Evolutionary conservation across 352 stramenopile genomes (phyloP).

Genomic region (Pythium dissotocum): DNA sequence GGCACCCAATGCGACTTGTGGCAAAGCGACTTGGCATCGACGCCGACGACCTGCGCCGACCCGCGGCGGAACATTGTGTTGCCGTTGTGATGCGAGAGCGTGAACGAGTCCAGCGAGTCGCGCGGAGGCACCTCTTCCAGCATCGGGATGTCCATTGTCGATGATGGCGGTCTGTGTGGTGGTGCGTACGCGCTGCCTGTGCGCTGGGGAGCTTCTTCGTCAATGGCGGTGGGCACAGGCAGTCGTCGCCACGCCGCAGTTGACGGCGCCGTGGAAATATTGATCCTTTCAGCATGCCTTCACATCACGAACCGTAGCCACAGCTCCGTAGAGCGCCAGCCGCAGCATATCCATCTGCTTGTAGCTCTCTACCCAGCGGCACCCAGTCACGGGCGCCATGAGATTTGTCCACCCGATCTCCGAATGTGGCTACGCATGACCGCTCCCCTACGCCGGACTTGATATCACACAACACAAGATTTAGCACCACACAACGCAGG

Average conservation of each 20-base stretch:
- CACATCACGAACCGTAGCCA: background rate
- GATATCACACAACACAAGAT: background rate
- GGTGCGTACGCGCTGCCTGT: background rate
- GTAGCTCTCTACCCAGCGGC: background rate
- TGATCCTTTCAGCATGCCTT: background rate
- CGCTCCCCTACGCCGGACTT: slow-evolving; percentile 16
- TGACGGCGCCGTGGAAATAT: background rate
- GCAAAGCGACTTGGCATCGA: slow-evolving; percentile 68
- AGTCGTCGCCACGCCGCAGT: background rate
- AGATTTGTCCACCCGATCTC: background rate
- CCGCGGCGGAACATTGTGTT: slow-evolving; percentile 51
- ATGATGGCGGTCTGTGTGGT: background rate
- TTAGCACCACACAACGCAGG: background rate
- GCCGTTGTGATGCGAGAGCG: slow-evolving; percentile 19
- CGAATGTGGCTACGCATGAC: background rate
- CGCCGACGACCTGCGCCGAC: slow-evolving; percentile 64
- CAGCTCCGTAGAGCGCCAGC: background rate
- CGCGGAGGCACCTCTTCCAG: slow-evolving; percentile 2
- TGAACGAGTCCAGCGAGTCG: slow-evolving; percentile 8
- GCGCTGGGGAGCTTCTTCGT: background rate
- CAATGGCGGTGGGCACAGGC: background rate
- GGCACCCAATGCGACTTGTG: slow-evolving; percentile 75
- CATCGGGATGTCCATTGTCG: background rate
- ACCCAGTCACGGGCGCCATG: background rate
- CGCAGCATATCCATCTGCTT: background rate